phyloP scores from a whole-genome alignment of 2,329 filamentous ascomycete genomes.

The Biscogniauxia mediterranea region DNA sequence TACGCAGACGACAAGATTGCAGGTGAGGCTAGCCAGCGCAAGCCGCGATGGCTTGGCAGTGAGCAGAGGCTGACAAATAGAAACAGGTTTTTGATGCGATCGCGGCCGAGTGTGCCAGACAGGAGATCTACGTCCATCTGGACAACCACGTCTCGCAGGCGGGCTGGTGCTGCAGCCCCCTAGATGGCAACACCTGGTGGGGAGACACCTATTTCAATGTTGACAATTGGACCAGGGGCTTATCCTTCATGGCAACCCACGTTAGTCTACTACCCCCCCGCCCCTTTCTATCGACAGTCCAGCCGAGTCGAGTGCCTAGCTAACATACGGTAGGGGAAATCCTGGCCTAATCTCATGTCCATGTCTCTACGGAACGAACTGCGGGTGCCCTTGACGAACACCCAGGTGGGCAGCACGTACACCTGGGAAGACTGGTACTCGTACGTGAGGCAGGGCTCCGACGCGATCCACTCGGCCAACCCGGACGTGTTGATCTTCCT shows the following conservation, averaged over 20 bases:
- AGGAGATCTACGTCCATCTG: constrained; percentile 57
- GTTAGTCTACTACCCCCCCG: constrained; percentile 13
- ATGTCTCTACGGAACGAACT: constrained; percentile 55
- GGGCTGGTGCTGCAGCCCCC: constrained; percentile 54
- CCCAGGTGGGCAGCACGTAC: constrained; percentile 38
- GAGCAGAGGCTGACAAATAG: background rate
- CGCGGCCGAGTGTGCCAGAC: constrained; percentile 53
- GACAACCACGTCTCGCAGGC: constrained; percentile 61
- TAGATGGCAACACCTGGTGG: constrained; percentile 60
- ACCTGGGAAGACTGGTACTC: constrained; percentile 56
- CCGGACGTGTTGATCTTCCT: constrained; percentile 53
- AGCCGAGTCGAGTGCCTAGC: background rate
- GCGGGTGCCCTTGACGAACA: constrained; percentile 39
- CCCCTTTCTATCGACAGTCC: background rate
- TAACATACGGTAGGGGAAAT: constrained; percentile 34
- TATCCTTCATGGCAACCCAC: constrained; percentile 58
- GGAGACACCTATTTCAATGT: constrained; percentile 58
- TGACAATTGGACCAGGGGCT: constrained; percentile 59
- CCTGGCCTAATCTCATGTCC: constrained; percentile 47
- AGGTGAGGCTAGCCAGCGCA: constrained; percentile 33
- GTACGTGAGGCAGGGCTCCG: constrained; percentile 47
- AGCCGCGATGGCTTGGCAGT: background rate
- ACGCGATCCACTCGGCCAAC: constrained; percentile 52
- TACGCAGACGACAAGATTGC: constrained; percentile 50
- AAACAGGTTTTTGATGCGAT: constrained; percentile 57